Evolutionary conservation across 768 basidiomycete genomes (phyloP).

Genomic region (Naganishia onofrii): DNA sequence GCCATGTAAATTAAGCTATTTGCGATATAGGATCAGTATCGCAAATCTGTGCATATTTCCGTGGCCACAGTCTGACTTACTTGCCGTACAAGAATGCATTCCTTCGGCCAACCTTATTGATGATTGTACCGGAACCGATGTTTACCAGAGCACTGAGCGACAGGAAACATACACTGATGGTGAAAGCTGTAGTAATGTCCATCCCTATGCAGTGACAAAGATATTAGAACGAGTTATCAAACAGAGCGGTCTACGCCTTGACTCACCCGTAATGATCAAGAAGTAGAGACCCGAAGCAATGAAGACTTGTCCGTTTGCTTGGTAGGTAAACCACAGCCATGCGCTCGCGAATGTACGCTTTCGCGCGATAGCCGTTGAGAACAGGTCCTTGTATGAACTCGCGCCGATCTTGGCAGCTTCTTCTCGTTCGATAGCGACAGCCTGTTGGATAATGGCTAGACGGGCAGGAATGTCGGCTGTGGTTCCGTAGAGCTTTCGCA

Average conservation of each 20-base stretch:
- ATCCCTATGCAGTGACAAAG: constrained; percentile 3
- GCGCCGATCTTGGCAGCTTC: constrained; percentile 16
- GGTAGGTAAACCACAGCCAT: constrained; percentile 22
- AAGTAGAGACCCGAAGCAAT: constrained; percentile 27
- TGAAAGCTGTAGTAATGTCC: constrained; percentile 22
- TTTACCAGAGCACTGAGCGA: constrained; percentile 22
- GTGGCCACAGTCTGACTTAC: not conserved
- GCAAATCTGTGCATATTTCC: not conserved
- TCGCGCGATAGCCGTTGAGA: constrained; percentile 10
- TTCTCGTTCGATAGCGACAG: constrained; percentile 29
- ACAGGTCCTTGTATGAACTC: constrained; percentile 26
- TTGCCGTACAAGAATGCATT: constrained; percentile 22
- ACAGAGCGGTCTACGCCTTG: not conserved
- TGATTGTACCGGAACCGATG: constrained; percentile 14
- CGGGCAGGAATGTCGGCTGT: constrained; percentile 29
- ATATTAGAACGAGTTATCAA: not conserved
- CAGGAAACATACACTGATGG: constrained; percentile 26
- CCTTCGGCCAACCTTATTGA: constrained; percentile 18
- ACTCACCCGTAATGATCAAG: constrained; percentile 27
- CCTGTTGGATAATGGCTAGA: constrained; percentile 28
- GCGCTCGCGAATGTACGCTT: constrained; percentile 22
- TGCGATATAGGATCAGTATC: not conserved
- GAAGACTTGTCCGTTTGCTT: constrained; percentile 23
- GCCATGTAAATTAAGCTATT: constrained; percentile 16
- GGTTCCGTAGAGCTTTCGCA: constrained; percentile 19